A percentile compares a stretch with the other conserved stretches of the same genome.
phyloP scores from a whole-genome alignment of 805 yeast genomes.

The Candida patagonica region DNA sequence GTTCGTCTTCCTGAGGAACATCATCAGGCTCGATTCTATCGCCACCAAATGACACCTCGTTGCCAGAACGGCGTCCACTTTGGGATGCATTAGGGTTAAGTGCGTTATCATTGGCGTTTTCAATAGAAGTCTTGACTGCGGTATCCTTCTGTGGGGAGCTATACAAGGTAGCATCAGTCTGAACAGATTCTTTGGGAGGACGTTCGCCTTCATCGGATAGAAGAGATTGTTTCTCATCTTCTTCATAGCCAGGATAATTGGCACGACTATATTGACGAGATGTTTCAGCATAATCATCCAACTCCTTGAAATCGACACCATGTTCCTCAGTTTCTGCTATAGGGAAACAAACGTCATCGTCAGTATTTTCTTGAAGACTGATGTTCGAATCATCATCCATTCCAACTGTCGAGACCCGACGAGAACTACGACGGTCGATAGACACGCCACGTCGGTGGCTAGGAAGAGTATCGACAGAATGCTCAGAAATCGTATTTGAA shows the following conservation, averaged over 20 bases:
- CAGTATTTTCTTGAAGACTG: conserved; percentile 69
- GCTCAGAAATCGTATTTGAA: conserved; percentile 17
- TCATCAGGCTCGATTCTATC: neutral
- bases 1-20: neutral
- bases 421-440: conserved; percentile 12
- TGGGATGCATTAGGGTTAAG: too few species aligned
- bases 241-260: neutral
- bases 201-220: neutral
- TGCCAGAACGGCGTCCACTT: too few species aligned
- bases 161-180: neutral
- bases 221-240: neutral
- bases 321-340: conserved; percentile 58
- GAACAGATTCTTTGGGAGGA: neutral
- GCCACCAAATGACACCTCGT: conserved; percentile 1
- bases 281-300: conserved; percentile 62
- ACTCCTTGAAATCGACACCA: conserved; percentile 86
- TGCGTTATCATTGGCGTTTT: neutral
- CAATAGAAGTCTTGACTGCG: neutral
- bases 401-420: conserved; percentile 18
- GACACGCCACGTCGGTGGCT: conserved; percentile 8
- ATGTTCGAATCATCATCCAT: conserved; percentile 25
- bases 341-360: conserved; percentile 97
- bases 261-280: neutral
- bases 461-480: conserved; percentile 16
- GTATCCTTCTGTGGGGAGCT: neutral